Conservation (phyloP, 2,329 filamentous ascomycete genomes). For the Apiospora koreana region DNA sequence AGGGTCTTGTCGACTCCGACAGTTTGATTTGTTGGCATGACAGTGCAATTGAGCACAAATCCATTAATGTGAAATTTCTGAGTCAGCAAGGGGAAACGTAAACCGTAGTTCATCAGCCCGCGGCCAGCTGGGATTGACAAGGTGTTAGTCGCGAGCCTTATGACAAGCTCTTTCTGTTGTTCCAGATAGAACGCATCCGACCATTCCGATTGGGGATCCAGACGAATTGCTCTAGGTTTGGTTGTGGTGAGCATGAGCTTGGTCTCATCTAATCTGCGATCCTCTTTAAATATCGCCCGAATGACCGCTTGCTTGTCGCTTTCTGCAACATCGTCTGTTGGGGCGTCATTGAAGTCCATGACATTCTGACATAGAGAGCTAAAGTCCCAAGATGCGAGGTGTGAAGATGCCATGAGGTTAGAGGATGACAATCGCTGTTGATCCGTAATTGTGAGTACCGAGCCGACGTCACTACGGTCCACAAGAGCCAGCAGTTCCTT, state of each 20-base stretch:
- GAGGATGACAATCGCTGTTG: slow-evolving; percentile 34
- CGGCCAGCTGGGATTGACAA: slow-evolving; percentile 86
- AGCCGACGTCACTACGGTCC: slow-evolving; percentile 77
- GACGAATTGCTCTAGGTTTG: slow-evolving; percentile 76
- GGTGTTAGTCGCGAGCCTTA: slow-evolving; percentile 82
- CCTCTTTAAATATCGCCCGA: slow-evolving; percentile 85
- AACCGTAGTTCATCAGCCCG: slow-evolving; percentile 83
- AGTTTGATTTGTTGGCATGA: slow-evolving; percentile 89
- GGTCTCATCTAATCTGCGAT: slow-evolving; percentile 86
- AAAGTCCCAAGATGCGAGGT: slow-evolving; percentile 72
- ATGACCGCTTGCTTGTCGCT: slow-evolving; percentile 83
- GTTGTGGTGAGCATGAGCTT: slow-evolving; percentile 82
- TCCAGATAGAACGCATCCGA: slow-evolving; percentile 86
- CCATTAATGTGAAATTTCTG: slow-evolving; percentile 89
- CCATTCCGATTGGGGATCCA: slow-evolving; percentile 74
- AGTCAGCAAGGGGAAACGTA: slow-evolving; percentile 84
- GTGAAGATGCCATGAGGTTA: slow-evolving; percentile 55
- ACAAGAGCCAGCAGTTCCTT: slow-evolving; percentile 72
- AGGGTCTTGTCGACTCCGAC: slow-evolving; percentile 87
- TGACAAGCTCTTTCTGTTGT: slow-evolving; percentile 87
- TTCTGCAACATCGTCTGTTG: slow-evolving; percentile 78
- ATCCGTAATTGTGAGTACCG: slow-evolving; percentile 56
- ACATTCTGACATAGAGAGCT: slow-evolving; percentile 72
- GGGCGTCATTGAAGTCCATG: slow-evolving; percentile 59
- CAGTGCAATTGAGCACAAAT: slow-evolving; percentile 88